Evolutionary conservation across 1,284 basidiomycete species (phyloP).

Genomic region (Calocybe gambosa): DNA sequence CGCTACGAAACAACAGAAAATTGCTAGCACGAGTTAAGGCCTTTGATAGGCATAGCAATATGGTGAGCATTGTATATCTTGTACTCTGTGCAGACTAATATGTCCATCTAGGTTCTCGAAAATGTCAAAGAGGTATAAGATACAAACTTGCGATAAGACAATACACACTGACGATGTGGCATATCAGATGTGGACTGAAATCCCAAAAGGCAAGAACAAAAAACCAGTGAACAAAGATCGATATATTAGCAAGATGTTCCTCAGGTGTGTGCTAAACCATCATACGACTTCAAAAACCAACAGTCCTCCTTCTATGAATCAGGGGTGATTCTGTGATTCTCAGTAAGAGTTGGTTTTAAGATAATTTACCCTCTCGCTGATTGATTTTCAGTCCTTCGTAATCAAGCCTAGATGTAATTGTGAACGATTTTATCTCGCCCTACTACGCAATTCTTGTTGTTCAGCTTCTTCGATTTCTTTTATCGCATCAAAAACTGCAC

Average conservation of each 20-base stretch:
- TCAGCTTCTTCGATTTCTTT: constrained; percentile 29
- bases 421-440: constrained; percentile 16
- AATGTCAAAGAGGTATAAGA: constrained; percentile 87
- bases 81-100: constrained; percentile 2
- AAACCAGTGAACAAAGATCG: constrained; percentile 99
- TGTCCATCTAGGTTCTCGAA: constrained; percentile 69
- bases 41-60: constrained; percentile 98
- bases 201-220: constrained; percentile 97
- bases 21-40: constrained; percentile 96
- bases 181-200: constrained; percentile 95
- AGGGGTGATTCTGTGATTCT: constrained; percentile 95
- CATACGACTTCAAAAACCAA: constrained; percentile 12
- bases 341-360: constrained; percentile 48
- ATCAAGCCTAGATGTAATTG: constrained; percentile 55
- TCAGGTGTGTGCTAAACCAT: constrained; percentile 49
- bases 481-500: constrained; percentile 43
- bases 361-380: constrained; percentile 7
- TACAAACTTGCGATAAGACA: neutral
- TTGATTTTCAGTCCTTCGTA: constrained; percentile 64
- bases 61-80: constrained; percentile 52
- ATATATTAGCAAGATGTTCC: constrained; percentile 98
- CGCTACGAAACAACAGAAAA: constrained; percentile 98
- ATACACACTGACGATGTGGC: neutral
- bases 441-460: constrained; percentile 15
- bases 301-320: constrained; percentile 17